phyloP scores from a whole-genome alignment of 1,139 yeast species.

The Pneumocystis murina region DNA sequence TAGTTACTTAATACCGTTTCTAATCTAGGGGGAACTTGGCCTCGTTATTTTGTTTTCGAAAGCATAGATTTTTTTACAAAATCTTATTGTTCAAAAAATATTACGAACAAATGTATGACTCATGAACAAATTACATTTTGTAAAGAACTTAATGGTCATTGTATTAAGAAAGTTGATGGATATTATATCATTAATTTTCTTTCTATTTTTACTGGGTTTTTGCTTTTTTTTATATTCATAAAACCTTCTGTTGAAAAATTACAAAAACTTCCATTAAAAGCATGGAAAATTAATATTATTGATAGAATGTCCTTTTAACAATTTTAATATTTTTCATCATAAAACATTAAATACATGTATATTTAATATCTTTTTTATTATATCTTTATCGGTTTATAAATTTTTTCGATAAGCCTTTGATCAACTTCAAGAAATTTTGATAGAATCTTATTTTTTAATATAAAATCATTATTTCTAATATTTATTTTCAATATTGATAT shows the following conservation, averaged over 20 bases:
- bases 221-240: slow-evolving; percentile 52
- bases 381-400: background rate
- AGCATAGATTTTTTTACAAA: slow-evolving; percentile 66
- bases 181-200: slow-evolving; percentile 62
- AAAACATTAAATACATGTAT: background rate
- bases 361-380: background rate
- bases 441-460: too few species aligned
- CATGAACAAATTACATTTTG: slow-evolving; percentile 26
- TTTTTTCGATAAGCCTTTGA: background rate
- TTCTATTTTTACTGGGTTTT: slow-evolving; percentile 56
- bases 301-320: background rate
- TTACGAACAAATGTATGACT: slow-evolving; percentile 6
- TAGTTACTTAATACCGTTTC: slow-evolving; percentile 69
- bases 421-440: too few species aligned
- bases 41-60: slow-evolving; percentile 58
- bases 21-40: slow-evolving; percentile 97
- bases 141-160: slow-evolving; percentile 37
- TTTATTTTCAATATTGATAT: background rate
- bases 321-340: background rate
- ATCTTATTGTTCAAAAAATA: slow-evolving; percentile 37
- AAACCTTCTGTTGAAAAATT: slow-evolving; percentile 41
- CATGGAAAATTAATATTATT: slow-evolving; percentile 44
- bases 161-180: slow-evolving; percentile 54
- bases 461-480: too few species aligned
- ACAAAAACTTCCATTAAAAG: slow-evolving; percentile 47